Evolutionary conservation across 2,329 filamentous ascomycete genomes (phyloP).

Genomic region (Cadophora sp.): DNA sequence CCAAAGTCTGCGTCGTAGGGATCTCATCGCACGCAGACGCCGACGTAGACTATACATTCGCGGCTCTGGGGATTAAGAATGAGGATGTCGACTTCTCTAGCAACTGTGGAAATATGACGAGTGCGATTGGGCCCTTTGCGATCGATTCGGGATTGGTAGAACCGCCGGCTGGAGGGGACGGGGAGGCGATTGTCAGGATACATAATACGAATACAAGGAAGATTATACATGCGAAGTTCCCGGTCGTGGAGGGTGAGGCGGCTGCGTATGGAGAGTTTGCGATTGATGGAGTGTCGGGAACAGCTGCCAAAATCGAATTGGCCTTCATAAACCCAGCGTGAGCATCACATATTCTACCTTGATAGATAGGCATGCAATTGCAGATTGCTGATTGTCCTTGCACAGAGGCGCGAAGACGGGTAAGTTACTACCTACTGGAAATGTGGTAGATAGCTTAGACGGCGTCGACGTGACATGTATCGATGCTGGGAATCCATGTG

Average conservation of each 20-base stretch:
- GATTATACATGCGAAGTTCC: constrained; percentile 64
- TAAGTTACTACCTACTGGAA: constrained; percentile 64
- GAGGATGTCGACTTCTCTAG: constrained; percentile 67
- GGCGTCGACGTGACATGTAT: constrained; percentile 61
- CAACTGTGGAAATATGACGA: constrained; percentile 80
- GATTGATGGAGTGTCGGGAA: constrained; percentile 70
- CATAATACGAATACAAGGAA: constrained; percentile 77
- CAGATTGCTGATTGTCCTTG: constrained; percentile 5
- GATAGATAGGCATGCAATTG: neutral
- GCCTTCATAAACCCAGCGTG: constrained; percentile 65
- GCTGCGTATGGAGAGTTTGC: constrained; percentile 59
- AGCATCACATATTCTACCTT: constrained; percentile 1
- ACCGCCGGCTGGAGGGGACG: constrained; percentile 25
- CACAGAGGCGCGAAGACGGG: constrained; percentile 65
- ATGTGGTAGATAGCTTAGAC: constrained; percentile 56
- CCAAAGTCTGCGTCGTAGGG: constrained; percentile 73
- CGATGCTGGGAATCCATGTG: constrained; percentile 68
- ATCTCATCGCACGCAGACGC: constrained; percentile 54
- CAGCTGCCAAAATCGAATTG: constrained; percentile 61
- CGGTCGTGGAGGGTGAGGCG: constrained; percentile 55
- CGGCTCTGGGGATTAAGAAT: constrained; percentile 69
- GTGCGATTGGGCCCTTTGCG: constrained; percentile 70
- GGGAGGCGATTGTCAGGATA: constrained; percentile 59
- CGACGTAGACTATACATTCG: constrained; percentile 75
- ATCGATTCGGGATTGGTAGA: constrained; percentile 59